Evolutionary conservation across 164 flowering plant genomes (phyloP), one percentile per base, ranked within the genome.

Genomic region (Umbilicus rupestris): DNA sequence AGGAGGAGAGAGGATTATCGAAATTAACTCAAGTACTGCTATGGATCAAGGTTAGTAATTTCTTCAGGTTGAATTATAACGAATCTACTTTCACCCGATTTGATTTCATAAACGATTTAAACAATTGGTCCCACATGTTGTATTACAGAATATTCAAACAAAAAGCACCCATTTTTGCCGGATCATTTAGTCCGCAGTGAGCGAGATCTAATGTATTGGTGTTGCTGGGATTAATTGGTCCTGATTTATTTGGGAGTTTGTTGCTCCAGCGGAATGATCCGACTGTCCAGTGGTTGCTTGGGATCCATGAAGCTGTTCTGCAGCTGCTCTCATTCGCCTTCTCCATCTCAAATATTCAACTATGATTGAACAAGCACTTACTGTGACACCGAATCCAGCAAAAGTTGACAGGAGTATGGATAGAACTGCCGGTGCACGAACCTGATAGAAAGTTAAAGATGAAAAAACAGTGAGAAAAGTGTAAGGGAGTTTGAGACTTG

Each of bases 361-460:
- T 7, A 88, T 24, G 26, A 93, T 71, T 16, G 96, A 85, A 71
- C 81, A 82, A 16, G 84, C 90, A 72, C 90, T 77, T 88, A 90
- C 89, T 39, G 87, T 90, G 45, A 80, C 75, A 26, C 96, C 96
- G 69, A 87, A 85, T 8, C 98, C 97, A 2, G 86, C 84, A 77
- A 89, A 86, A 42, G 94, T 78, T 11, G 98, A 76, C 1, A 90
- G 87, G 28, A 93, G 88, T 64, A 90, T 75, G 11, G 96, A 83
- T 17, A 93, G 76, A 70, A 90, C 83, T 26, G 92, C 76, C 80
- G 79, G 88, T 52, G 89, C 75, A 26, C 67, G 81, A 66, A 93
- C 81, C 98, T 93, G 78, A 16, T 45, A 45, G 5, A 45, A 45
- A 12, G 17, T 2, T 11, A n/a, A 12, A 45, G 49, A 45, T 4